These are phyloP conservation scores for Thraustochytrium striatum DNA, from an alignment of 352 stramenopile genomes.

Conservation along the genomic window DNA sequence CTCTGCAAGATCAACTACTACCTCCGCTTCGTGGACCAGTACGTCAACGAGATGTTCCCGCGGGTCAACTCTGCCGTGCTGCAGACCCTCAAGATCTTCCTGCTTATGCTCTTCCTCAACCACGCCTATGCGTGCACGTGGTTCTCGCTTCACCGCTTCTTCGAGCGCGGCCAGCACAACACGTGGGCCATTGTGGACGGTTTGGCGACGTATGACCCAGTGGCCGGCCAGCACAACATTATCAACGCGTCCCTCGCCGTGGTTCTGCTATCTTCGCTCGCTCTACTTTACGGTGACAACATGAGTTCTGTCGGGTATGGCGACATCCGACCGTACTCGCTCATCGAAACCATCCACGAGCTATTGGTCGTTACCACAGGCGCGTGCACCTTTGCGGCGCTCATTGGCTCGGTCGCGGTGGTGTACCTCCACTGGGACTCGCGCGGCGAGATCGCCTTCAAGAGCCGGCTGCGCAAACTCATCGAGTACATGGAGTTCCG, in stretches of 20 bases:
- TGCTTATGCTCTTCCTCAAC: slow-evolving; percentile 59
- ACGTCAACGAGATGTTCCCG: slow-evolving; percentile 58
- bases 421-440: slow-evolving; percentile 59
- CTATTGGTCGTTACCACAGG: slow-evolving; percentile 59
- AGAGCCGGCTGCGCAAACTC: slow-evolving; percentile 59
- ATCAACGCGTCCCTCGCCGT: slow-evolving; percentile 52
- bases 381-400: slow-evolving; percentile 60
- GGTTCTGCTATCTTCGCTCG: too few species aligned
- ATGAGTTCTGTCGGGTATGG: slow-evolving; percentile 51
- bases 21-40: slow-evolving; percentile 53
- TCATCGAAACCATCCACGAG: slow-evolving; percentile 58
- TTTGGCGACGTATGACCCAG: slow-evolving; percentile 55
- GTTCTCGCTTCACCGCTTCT: slow-evolving; percentile 63
- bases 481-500: slow-evolving; percentile 62
- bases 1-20: slow-evolving; percentile 56
- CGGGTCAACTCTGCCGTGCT: slow-evolving; percentile 57
- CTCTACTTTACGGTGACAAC: too few species aligned
- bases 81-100: slow-evolving; percentile 54
- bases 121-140: slow-evolving; percentile 61
- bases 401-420: slow-evolving; percentile 61
- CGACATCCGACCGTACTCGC: slow-evolving; percentile 48
- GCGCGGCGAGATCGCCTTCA: slow-evolving; percentile 59
- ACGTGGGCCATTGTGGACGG: slow-evolving; percentile 64
- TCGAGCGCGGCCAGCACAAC: slow-evolving; percentile 53
- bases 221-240: slow-evolving; percentile 57